Base-by-base conservation (phyloP, 495 filamentous ascomycete genomes). In the Pyrenula aspistea region DNA sequence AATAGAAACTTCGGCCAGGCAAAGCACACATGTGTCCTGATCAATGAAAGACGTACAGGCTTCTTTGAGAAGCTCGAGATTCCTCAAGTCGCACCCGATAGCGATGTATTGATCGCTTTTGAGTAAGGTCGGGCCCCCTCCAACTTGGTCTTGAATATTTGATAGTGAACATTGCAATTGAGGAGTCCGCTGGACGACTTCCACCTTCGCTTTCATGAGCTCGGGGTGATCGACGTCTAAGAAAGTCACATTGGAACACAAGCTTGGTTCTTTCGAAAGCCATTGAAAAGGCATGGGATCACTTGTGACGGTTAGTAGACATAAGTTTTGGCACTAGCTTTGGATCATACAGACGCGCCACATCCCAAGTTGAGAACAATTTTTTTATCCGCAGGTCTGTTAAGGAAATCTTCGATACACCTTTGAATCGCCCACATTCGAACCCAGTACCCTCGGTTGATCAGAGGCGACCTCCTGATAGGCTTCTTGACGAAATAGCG, bases 261-360 rank as follows among this genome's bases (percentile, higher is more conserved):
- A 55, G 11, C 74, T 65, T 2, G 77, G 71, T 59, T 87, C 82
- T 60, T 81, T 75, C 4, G 77, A 74, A 54, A 93, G 78, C 56
- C 86, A 88, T 62, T 89, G 87, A 73, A 91, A 96, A 0, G 90
- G 87, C n/a, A 94, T 71, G 47, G 91, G 88, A 74, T 96, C 91
- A 70, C 91, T 95, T 67, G 56, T 60, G 51, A 60, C 22, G 23
- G 50, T 61, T 42, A 68, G 53, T 19, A 53, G 60, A 57, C 69
- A 65, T 56, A 65, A 61, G 61, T 59, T 24, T 20, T 51, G 22
- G 25, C 50, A 51, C 57, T 51, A 25, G 24, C 36, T 52, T 10
- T 11, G 55, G 47, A 22, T 56, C 51, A 49, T 70, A 81, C 85
- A 80, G 68, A 91, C 89, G 89, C 93, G 66, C 91, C 91, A 76